A percentile compares a stretch with the other conserved stretches of the same genome.
Conservation (phyloP, 805 yeast species). For the Wickerhamomyces xylosicus region DNA sequence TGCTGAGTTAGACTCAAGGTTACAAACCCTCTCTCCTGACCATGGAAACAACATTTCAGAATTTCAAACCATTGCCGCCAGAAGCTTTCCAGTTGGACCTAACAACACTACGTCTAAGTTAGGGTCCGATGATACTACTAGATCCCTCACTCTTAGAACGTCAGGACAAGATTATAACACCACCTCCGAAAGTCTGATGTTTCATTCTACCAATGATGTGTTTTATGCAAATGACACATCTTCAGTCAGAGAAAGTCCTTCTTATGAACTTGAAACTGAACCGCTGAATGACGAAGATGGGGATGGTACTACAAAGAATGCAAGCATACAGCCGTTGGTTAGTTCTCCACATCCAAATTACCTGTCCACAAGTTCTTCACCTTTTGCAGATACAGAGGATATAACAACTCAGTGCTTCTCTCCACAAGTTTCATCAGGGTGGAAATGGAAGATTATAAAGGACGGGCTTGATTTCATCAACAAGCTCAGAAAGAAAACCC, state of each 20-base stretch:
- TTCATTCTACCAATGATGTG: not conserved
- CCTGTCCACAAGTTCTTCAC: not conserved
- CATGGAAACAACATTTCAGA: not conserved
- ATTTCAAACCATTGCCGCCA: not conserved
- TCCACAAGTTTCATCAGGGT: no score
- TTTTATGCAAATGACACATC: not conserved
- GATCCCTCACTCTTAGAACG: not conserved
- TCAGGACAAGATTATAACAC: not conserved
- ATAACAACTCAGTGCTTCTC: not conserved
- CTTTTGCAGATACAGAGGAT: not conserved
- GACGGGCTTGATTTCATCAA: not conserved
- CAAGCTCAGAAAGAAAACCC: no score
- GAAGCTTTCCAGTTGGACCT: not conserved
- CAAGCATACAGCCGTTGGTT: not conserved
- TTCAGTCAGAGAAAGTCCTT: not conserved
- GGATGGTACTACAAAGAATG: not conserved
- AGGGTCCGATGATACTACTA: not conserved
- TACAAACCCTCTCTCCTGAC: not conserved
- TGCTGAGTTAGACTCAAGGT: not conserved
- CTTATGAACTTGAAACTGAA: conserved; percentile 10
- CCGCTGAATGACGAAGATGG: conserved; percentile 3
- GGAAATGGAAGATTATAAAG: not conserved
- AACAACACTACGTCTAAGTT: not conserved
- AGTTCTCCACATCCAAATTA: not conserved
- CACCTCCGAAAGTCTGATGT: not conserved